A percentile compares a stretch with the other conserved stretches of the same genome.
These are phyloP conservation scores for Camptophora hylomeconis DNA, from an alignment of 2,329 filamentous ascomycete genomes.

Conservation along the genomic window DNA sequence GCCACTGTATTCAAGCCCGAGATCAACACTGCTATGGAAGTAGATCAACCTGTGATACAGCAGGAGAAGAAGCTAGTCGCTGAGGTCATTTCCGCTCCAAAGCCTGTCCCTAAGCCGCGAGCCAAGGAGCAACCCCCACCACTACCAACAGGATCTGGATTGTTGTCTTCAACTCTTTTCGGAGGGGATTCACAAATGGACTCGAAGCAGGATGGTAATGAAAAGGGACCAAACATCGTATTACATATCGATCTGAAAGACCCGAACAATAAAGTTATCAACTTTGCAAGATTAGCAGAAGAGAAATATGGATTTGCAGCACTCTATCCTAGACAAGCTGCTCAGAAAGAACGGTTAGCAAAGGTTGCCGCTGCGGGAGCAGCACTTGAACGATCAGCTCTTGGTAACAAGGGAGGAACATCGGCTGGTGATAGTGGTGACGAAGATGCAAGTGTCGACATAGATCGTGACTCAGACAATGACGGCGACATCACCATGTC, in stretches of 20 bases:
- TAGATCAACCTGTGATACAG: constrained; percentile 14
- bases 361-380: constrained; percentile 82
- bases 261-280: constrained; percentile 80
- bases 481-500: constrained; percentile 33
- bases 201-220: constrained; percentile 28
- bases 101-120: constrained; percentile 42
- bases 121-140: constrained; percentile 44
- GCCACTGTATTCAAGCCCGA: constrained; percentile 4
- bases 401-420: constrained; percentile 51
- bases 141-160: constrained; percentile 48
- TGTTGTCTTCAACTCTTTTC: constrained; percentile 49
- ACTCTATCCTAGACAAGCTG: constrained; percentile 78
- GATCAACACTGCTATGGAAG: constrained; percentile 9
- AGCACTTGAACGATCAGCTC: constrained; percentile 52
- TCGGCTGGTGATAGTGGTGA: constrained; percentile 39
- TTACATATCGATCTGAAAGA: constrained; percentile 71
- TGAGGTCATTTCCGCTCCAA: constrained; percentile 31
- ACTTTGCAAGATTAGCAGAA: constrained; percentile 87
- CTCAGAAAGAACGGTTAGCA: constrained; percentile 73
- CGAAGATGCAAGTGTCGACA: constrained; percentile 80
- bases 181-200: constrained; percentile 36
- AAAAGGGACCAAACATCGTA: constrained; percentile 60
- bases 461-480: constrained; percentile 53
- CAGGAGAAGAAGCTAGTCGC: constrained; percentile 26
- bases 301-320: constrained; percentile 92